Percentiles rank a stretch among this genome's conserved stretches.
phyloP scores from a whole-genome alignment of 345 rosid species.

The Bruguiera parviflora region DNA sequence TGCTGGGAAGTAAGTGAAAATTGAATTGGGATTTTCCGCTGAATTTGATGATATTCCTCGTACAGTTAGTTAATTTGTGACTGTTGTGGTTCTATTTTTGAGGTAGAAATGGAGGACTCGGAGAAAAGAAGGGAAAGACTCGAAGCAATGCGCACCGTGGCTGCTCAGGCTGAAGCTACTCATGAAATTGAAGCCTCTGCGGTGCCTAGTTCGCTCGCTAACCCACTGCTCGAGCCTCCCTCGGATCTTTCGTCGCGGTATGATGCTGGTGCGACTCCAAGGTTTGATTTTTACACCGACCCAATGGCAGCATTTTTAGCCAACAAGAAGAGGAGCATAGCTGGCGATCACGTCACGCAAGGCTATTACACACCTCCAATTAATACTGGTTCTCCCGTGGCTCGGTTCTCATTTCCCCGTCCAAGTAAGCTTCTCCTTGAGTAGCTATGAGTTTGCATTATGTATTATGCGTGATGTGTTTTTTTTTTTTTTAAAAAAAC shows the following conservation, averaged over 20 bases:
- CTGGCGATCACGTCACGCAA: slow-evolving; percentile 26
- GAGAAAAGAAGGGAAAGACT: slow-evolving; percentile 65
- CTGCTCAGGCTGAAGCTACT: slow-evolving; percentile 45
- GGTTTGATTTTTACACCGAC: slow-evolving; percentile 77
- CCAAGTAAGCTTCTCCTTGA: slow-evolving; percentile 30
- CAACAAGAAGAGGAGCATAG: slow-evolving; percentile 38
- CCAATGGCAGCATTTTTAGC: slow-evolving; percentile 78
- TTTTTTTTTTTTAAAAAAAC: neutral
- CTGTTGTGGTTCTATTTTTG: too few species aligned
- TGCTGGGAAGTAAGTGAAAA: too few species aligned
- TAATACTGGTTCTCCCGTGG: slow-evolving; percentile 19
- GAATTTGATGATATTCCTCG: too few species aligned
- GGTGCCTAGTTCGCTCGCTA: slow-evolving; percentile 41
- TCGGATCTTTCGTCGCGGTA: slow-evolving; percentile 23
- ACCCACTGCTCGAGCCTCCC: slow-evolving; percentile 57
- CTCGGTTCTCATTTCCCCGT: slow-evolving; percentile 25
- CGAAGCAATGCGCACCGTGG: slow-evolving; percentile 71
- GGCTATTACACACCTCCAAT: slow-evolving; percentile 27
- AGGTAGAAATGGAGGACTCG: slow-evolving; percentile 62
- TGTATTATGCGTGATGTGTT: neutral
- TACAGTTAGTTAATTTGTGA: too few species aligned
- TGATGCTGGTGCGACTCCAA: slow-evolving; percentile 31
- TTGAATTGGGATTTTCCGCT: too few species aligned
- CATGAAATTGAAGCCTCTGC: slow-evolving; percentile 28
- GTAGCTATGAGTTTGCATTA: neutral